Base-by-base conservation (phyloP, 1,284 basidiomycete genomes). In the Sutorius eximius region DNA sequence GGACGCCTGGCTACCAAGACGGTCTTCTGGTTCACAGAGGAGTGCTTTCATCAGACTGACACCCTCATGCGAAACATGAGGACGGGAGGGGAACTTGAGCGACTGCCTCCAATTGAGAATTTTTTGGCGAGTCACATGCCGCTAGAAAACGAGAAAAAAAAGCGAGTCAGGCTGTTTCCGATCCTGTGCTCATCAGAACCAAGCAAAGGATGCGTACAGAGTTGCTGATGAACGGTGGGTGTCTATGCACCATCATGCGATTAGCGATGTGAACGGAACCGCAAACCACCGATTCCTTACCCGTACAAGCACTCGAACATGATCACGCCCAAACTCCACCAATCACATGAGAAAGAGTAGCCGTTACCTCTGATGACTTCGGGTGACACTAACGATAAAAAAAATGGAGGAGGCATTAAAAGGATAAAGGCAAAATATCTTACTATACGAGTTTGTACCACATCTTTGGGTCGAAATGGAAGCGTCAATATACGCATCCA, bases 291-390 rank as follows among this genome's bases (percentile, higher is more conserved):
- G 55, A 61, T 57, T 47, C 75, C 83, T 62, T 69, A 90, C 87
- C 91, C 92, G 64, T 92, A 95, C 66, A 95, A 76, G 68, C 91
- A 93, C 71, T 94, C 91, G 65, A 86, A 92, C 83, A 93, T 87
- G 69, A 97, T 96, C 51, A 96, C 89, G 22, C 95, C 95, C 46
- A 98, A 80, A 70, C 91, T 94, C 95, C 96, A 98, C 95, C 95
- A 98, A 69, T 98, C 95, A 70, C 93, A 97, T 34, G 89, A 91
- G 73, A 92, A 95, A 45, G 91, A 87, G 73, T 98, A 98, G 24
- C 95, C 95, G 67, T 90, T 87, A 18, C 89, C 89, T 65, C 94
- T 84, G 63, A 99, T 92, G 40, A 98, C 95, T 71, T 98, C 96
- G 32, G 94, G 93, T 11, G 92, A 94, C 93, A 93, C 91, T 88